A percentile compares a stretch with the other conserved stretches of the same genome.
phyloP scores from a whole-genome alignment of 306 rosid genomes.

The Comarum palustre region DNA sequence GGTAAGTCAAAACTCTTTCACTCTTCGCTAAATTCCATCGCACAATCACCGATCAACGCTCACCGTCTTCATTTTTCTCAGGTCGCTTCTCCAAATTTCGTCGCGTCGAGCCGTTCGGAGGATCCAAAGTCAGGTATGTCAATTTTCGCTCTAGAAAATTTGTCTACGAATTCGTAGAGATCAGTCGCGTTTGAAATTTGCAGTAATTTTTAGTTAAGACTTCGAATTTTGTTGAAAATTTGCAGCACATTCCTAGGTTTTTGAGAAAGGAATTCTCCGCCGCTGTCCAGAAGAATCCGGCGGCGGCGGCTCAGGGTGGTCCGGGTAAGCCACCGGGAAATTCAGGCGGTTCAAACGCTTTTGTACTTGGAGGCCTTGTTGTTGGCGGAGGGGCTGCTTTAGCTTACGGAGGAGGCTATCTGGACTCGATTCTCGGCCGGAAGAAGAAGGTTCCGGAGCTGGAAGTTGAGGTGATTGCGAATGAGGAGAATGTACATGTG shows the following conservation, averaged over 20 bases:
- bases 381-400: slow-evolving; percentile 63
- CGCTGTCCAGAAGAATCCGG: slow-evolving; percentile 32
- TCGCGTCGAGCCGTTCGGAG: slow-evolving; percentile 47
- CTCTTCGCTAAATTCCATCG: neutral
- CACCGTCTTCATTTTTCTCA: slow-evolving; percentile 21
- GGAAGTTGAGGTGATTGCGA: neutral
- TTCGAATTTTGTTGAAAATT: slow-evolving; percentile 21
- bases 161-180: neutral
- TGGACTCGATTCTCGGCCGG: slow-evolving; percentile 48
- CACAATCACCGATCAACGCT: neutral
- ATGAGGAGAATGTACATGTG: slow-evolving; percentile 29
- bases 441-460: slow-evolving; percentile 41
- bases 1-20: slow-evolving; percentile 27
- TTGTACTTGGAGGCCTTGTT: slow-evolving; percentile 61
- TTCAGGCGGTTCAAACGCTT: slow-evolving; percentile 32
- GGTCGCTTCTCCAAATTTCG: slow-evolving; percentile 67
- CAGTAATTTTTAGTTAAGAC: slow-evolving; percentile 16
- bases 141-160: neutral
- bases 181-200: slow-evolving; percentile 7
- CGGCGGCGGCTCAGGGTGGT: slow-evolving; percentile 29
- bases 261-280: slow-evolving; percentile 58
- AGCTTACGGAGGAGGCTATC: slow-evolving; percentile 66
- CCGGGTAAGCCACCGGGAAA: slow-evolving; percentile 41
- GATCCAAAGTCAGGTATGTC: slow-evolving; percentile 56
- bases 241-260: slow-evolving; percentile 47